Conservation (phyloP, 1,284 basidiomycete species). For the Agroathelia rolfsii region DNA sequence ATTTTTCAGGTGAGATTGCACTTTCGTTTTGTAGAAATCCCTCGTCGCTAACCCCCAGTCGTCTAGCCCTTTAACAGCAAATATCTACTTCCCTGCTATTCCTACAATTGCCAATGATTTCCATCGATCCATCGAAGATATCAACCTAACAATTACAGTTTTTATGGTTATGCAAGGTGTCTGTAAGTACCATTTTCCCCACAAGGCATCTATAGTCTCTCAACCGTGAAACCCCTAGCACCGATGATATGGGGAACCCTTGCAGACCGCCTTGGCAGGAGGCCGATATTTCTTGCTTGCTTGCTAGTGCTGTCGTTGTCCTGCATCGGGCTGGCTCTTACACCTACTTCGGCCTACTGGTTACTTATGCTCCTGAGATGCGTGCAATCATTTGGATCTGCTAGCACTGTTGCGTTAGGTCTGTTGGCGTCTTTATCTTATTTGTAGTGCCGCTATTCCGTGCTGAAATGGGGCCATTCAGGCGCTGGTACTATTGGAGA, state of each 20-base stretch:
- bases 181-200: slow-evolving; percentile 20
- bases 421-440: too few species aligned
- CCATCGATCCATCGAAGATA: slow-evolving; percentile 28
- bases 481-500: slow-evolving; percentile 15
- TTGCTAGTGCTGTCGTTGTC: slow-evolving; percentile 19
- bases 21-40: neutral
- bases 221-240: slow-evolving; percentile 15
- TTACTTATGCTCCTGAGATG: slow-evolving; percentile 23
- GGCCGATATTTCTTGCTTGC: slow-evolving; percentile 22
- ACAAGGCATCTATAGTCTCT: slow-evolving; percentile 3
- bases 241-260: slow-evolving; percentile 24
- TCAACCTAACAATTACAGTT: slow-evolving; percentile 44
- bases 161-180: slow-evolving; percentile 45
- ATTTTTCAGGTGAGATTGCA: slow-evolving; percentile 26
- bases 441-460: too few species aligned
- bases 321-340: slow-evolving; percentile 25
- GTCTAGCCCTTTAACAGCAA: slow-evolving; percentile 34
- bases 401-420: slow-evolving; percentile 16
- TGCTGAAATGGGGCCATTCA: too few species aligned
- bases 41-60: neutral
- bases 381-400: slow-evolving; percentile 21
- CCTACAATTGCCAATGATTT: slow-evolving; percentile 35
- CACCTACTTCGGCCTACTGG: slow-evolving; percentile 22
- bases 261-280: slow-evolving; percentile 23
- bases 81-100: slow-evolving; percentile 45